Evolutionary conservation across 176 grass and related monocot genomes (phyloP).

Genomic region (Olyra latifolia): DNA sequence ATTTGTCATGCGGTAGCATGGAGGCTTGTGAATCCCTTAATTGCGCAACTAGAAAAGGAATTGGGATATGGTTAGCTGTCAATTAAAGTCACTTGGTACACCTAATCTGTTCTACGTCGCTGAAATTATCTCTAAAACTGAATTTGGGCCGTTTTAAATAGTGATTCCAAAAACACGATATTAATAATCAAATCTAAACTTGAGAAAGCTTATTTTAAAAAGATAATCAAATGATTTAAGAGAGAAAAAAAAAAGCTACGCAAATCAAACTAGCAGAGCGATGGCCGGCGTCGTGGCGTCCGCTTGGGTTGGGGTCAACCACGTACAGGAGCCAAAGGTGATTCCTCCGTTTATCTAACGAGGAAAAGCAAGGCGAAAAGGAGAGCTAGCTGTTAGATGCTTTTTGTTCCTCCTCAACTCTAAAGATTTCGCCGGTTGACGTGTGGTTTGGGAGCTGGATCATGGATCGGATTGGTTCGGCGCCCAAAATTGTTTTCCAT

Average conservation of each 20-base stretch:
- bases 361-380: conserved; percentile 10
- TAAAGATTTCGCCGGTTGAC: conserved; percentile 23
- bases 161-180: too few relatives aligned
- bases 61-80: conserved; percentile 31
- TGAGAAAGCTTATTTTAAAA: too few relatives aligned
- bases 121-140: too few relatives aligned
- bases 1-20: conserved; percentile 40
- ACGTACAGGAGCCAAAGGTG: conserved; percentile 25
- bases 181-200: too few relatives aligned
- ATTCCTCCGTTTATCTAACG: conserved; percentile 52
- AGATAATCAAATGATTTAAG: too few relatives aligned
- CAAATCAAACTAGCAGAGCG: too few relatives aligned
- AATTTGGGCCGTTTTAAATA: too few relatives aligned
- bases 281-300: too few relatives aligned
- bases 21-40: conserved; percentile 27
- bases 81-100: too few relatives aligned
- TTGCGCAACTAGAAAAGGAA: conserved; percentile 1
- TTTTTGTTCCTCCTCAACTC: not conserved
- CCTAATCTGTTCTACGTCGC: too few relatives aligned
- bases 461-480: not conserved
- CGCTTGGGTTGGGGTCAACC: not conserved
- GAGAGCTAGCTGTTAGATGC: not conserved
- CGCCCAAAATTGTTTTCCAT: not conserved
- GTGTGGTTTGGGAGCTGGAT: conserved; percentile 20
- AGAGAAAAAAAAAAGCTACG: too few relatives aligned